Evolutionary conservation across 352 stramenopile species (phyloP), one percentile per base, ranked within the genome.

Genomic region (Pythium oligandrum): DNA sequence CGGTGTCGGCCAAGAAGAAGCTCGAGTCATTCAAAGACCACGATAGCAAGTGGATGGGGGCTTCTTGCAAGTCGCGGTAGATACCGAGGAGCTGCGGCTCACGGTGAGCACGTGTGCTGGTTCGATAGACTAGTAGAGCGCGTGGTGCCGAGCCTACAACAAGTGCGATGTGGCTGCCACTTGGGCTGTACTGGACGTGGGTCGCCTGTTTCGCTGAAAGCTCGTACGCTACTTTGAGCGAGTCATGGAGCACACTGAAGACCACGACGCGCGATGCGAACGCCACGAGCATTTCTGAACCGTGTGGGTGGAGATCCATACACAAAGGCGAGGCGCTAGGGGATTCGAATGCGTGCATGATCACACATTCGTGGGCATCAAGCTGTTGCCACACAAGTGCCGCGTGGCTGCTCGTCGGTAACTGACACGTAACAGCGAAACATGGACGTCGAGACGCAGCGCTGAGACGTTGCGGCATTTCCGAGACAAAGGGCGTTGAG

Each of bases 371-470:
- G 52, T 83, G 69, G 10, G 61, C 70, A 53, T 87, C 78, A 11
- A 46, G 30, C 55, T 88, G 74, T 33, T 65, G 79, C 75, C 80
- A 92, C 4, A 92, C 55, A 33, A 83, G 70, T n/a, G 89, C 44
- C 4, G 73, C 60, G 12, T 73, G 50, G 12, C 76, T 63, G 43
- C 73, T 75, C 6, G 59, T 72, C 0, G 70, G 60, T 0, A 79
- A 55, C 43, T 66, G 67, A 8, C 75, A 82, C 3, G 68, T 49
- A 4, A 61, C 74, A 3, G 75, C 71, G 26, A 92, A 75, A 45
- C 63, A 78, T 1, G 68, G 67, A 10, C 67, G 69, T 36, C 79
- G 61, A 4, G 72, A 75, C 11, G 82, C 66, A 39, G 66, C 58
- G 40, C 64, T 78, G 39, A 92, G 44, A 3, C 57, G 52, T 45